These are phyloP conservation scores for Huiozyma sinensis DNA, from an alignment of 805 yeast genomes.

Conservation along the genomic window DNA sequence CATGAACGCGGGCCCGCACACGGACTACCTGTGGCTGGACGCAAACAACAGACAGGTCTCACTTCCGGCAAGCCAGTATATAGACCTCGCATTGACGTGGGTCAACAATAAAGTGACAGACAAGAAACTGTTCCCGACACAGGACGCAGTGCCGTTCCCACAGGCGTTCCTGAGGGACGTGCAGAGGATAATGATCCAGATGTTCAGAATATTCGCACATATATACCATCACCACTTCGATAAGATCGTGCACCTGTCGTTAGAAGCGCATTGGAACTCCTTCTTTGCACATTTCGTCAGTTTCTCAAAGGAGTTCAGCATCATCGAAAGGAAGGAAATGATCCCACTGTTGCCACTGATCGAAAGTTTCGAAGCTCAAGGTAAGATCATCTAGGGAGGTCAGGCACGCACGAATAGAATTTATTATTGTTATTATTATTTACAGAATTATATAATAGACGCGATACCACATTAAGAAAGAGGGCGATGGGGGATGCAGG, in stretches of 20 bases:
- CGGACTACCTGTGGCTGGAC: conserved; percentile 87
- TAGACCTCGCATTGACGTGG: conserved; percentile 87
- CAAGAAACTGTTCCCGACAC: conserved; percentile 84
- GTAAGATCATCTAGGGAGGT: conserved; percentile 45
- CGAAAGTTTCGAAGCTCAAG: conserved; percentile 72
- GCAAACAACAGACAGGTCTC: conserved; percentile 68
- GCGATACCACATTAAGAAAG: too few relatives aligned
- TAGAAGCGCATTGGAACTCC: conserved; percentile 98
- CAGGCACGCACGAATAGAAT: background rate
- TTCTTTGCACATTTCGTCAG: conserved; percentile 91
- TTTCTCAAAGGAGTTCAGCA: conserved; percentile 71
- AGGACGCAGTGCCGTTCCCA: conserved; percentile 80
- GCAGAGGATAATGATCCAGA: conserved; percentile 78
- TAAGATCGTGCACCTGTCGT: conserved; percentile 75
- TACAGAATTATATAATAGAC: background rate
- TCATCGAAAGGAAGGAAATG: conserved; percentile 70
- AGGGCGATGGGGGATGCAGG: too few relatives aligned
- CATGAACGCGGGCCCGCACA: conserved; percentile 91
- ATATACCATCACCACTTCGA: conserved; percentile 92
- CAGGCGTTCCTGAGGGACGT: conserved; percentile 72
- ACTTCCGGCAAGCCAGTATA: conserved; percentile 86
- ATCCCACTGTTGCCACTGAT: conserved; percentile 71
- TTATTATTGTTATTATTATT: background rate
- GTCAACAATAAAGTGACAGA: conserved; percentile 80
- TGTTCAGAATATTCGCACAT: conserved; percentile 93